These are phyloP conservation scores for Aspergillus uvarum DNA, from an alignment of 2,329 filamentous ascomycete genomes.

Conservation along the genomic window DNA sequence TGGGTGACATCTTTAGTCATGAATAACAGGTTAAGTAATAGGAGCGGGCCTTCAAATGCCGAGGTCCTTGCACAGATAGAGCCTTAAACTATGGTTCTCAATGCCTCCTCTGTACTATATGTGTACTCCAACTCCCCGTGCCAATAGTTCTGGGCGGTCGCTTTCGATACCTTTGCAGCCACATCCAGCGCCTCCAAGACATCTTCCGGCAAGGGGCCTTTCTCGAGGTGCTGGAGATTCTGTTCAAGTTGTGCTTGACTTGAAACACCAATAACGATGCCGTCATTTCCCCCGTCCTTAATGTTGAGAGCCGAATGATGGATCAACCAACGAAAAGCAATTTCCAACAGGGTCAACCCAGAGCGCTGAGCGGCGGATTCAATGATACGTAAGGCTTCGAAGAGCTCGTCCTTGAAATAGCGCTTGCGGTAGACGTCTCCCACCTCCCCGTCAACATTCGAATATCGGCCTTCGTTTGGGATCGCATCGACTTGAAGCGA, in stretches of 20 bases:
- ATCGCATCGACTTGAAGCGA: background rate
- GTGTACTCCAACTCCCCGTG: conserved; percentile 20
- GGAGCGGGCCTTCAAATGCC: too few relatives aligned
- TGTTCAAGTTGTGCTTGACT: conserved; percentile 38
- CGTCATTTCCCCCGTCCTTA: conserved; percentile 1
- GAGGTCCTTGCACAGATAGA: too few relatives aligned
- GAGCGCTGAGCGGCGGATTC: conserved; percentile 1
- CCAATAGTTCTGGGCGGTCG: conserved; percentile 33
- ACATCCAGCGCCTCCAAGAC: conserved; percentile 41
- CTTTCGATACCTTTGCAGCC: conserved; percentile 36
- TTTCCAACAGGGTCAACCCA: conserved; percentile 10
- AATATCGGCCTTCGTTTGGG: conserved; percentile 6
- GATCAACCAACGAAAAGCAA: conserved; percentile 7
- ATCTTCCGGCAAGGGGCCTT: conserved; percentile 42
- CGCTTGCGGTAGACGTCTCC: conserved; percentile 6
- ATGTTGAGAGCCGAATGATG: conserved; percentile 10
- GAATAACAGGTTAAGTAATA: too few relatives aligned
- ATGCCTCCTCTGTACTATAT: conserved; percentile 3
- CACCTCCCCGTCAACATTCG: background rate
- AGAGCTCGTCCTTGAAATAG: conserved; percentile 7
- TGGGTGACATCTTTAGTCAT: too few relatives aligned
- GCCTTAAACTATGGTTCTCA: too few relatives aligned
- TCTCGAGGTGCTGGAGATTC: conserved; percentile 41
- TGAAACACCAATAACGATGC: conserved; percentile 8
- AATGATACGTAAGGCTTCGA: conserved; percentile 6